Evolutionary conservation across 352 stramenopile genomes (phyloP).

Genomic region (Globisporangium parvum): DNA sequence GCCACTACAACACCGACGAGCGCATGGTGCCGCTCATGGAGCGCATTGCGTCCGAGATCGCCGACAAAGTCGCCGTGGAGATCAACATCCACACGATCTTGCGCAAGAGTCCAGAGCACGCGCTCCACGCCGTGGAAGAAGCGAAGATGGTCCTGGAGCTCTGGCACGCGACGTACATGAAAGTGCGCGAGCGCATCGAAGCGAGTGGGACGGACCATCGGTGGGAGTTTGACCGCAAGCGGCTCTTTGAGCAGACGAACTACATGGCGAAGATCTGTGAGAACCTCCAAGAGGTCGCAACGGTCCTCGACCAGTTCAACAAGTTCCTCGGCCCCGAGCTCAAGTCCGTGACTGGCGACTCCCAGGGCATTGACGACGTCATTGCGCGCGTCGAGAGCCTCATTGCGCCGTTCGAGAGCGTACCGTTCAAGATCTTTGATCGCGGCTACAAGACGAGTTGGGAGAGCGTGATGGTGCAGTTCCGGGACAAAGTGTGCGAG

Average conservation of each 20-base stretch:
- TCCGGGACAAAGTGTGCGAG: constrained; percentile 90
- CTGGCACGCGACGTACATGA: constrained; percentile 94
- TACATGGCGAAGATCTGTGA: constrained; percentile 96
- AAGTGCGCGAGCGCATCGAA: constrained; percentile 92
- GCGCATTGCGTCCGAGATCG: constrained; percentile 91
- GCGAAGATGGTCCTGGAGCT: constrained; percentile 90
- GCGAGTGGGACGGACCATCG: constrained; percentile 91
- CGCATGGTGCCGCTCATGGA: constrained; percentile 96
- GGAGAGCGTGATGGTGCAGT: constrained; percentile 93
- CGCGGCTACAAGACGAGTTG: constrained; percentile 92
- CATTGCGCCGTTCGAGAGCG: constrained; percentile 82
- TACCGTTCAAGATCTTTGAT: constrained; percentile 94
- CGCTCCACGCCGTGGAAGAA: constrained; percentile 83
- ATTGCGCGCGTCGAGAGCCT: constrained; percentile 84
- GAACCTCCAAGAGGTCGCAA: constrained; percentile 91
- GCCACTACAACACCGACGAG: constrained; percentile 97
- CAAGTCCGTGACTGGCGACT: constrained; percentile 94
- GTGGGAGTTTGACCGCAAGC: constrained; percentile 95
- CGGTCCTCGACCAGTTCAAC: constrained; percentile 93
- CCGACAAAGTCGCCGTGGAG: constrained; percentile 88
- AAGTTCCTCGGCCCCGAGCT: constrained; percentile 94
- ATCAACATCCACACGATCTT: constrained; percentile 92
- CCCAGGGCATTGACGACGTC: constrained; percentile 92
- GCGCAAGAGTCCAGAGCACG: constrained; percentile 62
- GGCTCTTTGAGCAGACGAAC: constrained; percentile 94